Conservation (phyloP, 495 filamentous ascomycete species). For the Stereocaulon alpinum region DNA sequence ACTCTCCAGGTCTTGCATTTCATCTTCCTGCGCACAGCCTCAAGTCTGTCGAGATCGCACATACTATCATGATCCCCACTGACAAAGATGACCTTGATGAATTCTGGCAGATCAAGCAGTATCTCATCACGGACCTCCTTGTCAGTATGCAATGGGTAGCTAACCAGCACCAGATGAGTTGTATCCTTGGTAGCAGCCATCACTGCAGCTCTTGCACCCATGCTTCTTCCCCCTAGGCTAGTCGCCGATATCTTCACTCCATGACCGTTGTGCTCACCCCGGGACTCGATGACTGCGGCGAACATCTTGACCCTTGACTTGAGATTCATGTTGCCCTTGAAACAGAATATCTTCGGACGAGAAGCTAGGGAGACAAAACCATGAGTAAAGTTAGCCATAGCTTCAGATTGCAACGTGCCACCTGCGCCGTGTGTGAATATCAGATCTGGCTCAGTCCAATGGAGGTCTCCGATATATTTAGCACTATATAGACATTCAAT, state of each 20-base stretch:
- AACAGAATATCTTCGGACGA: constrained; percentile 21
- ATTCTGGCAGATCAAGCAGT: constrained; percentile 24
- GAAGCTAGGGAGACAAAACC: constrained; percentile 22
- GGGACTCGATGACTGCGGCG: constrained; percentile 17
- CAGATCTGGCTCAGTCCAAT: constrained; percentile 10
- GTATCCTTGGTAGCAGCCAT: constrained; percentile 24
- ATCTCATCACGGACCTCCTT: constrained; percentile 29
- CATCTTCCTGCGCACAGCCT: constrained; percentile 27
- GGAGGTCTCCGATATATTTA: neutral
- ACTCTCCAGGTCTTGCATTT: constrained; percentile 24
- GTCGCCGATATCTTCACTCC: neutral
- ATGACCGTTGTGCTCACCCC: neutral
- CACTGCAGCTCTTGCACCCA: constrained; percentile 34
- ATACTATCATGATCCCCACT: constrained; percentile 27
- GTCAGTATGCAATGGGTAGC: constrained; percentile 27
- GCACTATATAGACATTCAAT: constrained; percentile 9
- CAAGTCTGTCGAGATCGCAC: constrained; percentile 27
- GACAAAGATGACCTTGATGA: constrained; percentile 28
- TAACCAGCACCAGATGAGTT: constrained; percentile 28
- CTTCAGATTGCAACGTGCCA: constrained; percentile 26
- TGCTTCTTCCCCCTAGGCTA: constrained; percentile 29
- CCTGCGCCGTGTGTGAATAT: constrained; percentile 36
- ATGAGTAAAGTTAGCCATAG: constrained; percentile 25
- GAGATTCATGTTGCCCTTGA: constrained; percentile 33
- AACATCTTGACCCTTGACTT: constrained; percentile 27